Conservation (phyloP, 805 yeast genomes). For the Dipodascopsis tothii region DNA sequence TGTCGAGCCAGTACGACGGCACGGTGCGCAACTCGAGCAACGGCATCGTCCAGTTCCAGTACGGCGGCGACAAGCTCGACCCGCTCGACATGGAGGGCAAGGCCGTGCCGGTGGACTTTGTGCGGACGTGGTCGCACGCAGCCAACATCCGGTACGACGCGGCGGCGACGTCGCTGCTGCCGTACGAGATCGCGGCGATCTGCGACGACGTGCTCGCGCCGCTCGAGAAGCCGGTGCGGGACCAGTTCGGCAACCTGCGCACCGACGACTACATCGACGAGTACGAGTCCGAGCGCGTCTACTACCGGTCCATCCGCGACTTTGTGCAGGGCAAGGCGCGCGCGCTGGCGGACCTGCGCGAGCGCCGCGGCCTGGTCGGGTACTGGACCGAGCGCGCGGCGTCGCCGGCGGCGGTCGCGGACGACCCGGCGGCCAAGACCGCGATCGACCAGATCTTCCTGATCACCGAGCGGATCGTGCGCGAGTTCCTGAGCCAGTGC, state of each 20-base stretch:
- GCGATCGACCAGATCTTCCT: constrained; percentile 41
- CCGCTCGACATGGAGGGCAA: constrained; percentile 99
- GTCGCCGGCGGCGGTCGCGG: constrained; percentile 28
- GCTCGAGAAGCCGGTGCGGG: constrained; percentile 53
- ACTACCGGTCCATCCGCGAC: constrained; percentile 65
- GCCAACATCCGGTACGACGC: constrained; percentile 59
- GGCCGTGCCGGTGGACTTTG: constrained; percentile 89
- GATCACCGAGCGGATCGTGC: constrained; percentile 54
- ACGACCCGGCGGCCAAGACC: constrained; percentile 25
- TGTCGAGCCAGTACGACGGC: constrained; percentile 84
- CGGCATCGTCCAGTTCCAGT: constrained; percentile 94
- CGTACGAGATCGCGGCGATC: constrained; percentile 56
- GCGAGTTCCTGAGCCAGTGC: constrained; percentile 65
- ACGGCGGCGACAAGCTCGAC: constrained; percentile 98
- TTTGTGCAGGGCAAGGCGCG: constrained; percentile 54
- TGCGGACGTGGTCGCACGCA: constrained; percentile 92
- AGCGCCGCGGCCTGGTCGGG: constrained; percentile 43
- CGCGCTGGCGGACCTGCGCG: constrained; percentile 51
- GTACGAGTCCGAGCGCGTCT: constrained; percentile 77
- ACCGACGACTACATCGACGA: constrained; percentile 59
- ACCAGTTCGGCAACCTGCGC: constrained; percentile 58
- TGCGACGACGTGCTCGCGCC: constrained; percentile 54
- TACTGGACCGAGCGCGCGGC: constrained; percentile 40
- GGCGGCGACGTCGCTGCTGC: constrained; percentile 51
- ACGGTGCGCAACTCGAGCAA: constrained; percentile 93